Evolutionary conservation across 495 filamentous ascomycete species (phyloP).

Genomic region (Rostrohypoxylon terebratum): DNA sequence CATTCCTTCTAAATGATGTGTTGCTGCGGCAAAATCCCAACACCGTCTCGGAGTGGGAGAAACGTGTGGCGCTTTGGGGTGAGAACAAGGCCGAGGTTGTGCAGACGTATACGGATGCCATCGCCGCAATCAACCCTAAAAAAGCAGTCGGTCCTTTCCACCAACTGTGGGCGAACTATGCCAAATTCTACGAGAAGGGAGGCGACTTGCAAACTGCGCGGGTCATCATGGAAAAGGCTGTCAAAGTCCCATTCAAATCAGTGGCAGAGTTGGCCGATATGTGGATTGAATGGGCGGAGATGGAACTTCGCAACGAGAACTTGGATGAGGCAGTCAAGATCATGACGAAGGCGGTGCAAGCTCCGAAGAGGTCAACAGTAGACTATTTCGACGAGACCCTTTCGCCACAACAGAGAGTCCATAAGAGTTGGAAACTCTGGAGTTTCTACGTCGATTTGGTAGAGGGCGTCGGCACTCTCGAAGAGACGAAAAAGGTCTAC

Average conservation of each 20-base stretch:
- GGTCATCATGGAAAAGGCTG: conserved; percentile 96
- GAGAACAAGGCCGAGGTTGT: conserved; percentile 92
- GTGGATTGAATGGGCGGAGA: conserved; percentile 99
- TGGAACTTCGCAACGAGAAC: conserved; percentile 95
- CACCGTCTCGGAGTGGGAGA: conserved; percentile 97
- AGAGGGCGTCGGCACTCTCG: conserved; percentile 89
- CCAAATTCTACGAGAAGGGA: conserved; percentile 94
- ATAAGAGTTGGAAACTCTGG: conserved; percentile 99
- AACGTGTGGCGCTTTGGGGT: conserved; percentile 93
- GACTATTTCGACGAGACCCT: conserved; percentile 98
- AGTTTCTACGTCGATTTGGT: conserved; percentile 99
- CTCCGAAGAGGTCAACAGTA: conserved; percentile 92
- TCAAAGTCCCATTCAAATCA: conserved; percentile 96
- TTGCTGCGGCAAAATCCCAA: conserved; percentile 94
- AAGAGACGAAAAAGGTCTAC: conserved; percentile 94
- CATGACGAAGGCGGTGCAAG: conserved; percentile 96
- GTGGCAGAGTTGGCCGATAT: conserved; percentile 95
- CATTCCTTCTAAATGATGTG: conserved; percentile 98
- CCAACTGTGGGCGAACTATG: conserved; percentile 96
- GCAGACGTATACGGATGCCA: conserved; percentile 94
- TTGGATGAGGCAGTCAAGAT: conserved; percentile 94
- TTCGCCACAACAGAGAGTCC: conserved; percentile 93
- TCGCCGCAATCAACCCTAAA: conserved; percentile 91
- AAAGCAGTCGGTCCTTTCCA: conserved; percentile 95
- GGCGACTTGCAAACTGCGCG: conserved; percentile 87